Percentiles rank a stretch among this genome's conserved stretches.
Conservation (phyloP, 2,329 filamentous ascomycete species). For the Tolypocladium nubicola region DNA sequence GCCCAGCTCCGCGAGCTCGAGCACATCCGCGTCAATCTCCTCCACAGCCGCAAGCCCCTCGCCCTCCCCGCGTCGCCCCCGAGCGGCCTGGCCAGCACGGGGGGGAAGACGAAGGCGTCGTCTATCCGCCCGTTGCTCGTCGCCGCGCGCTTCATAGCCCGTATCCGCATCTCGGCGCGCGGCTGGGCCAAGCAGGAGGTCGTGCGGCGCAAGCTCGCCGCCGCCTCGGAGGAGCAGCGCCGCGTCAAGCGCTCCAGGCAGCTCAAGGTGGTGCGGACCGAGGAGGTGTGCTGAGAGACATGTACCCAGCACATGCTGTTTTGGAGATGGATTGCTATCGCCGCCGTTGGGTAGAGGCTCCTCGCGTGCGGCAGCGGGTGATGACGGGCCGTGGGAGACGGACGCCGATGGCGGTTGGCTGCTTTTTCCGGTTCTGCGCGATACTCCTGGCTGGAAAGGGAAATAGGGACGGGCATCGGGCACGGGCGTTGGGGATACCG, state of each 20-base stretch:
- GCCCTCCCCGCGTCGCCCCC: slow-evolving; percentile 14
- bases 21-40: slow-evolving; percentile 52
- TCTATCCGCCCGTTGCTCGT: slow-evolving; percentile 32
- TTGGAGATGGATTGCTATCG: background rate
- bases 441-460: background rate
- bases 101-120: slow-evolving; percentile 13
- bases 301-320: background rate
- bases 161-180: slow-evolving; percentile 35
- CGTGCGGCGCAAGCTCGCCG: slow-evolving; percentile 35
- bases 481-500: slow-evolving; percentile 6
- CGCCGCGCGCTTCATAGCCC: slow-evolving; percentile 41
- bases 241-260: slow-evolving; percentile 31
- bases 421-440: background rate
- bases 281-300: background rate
- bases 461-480: background rate
- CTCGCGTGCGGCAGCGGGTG: background rate
- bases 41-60: slow-evolving; percentile 26
- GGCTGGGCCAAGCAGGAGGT: slow-evolving; percentile 42
- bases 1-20: slow-evolving; percentile 79
- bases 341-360: background rate
- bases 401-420: background rate
- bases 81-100: slow-evolving; percentile 5
- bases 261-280: slow-evolving; percentile 25
- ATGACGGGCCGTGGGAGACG: background rate
- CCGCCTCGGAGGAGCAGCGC: slow-evolving; percentile 35